Base-by-base conservation (phyloP, 2,329 filamentous ascomycete genomes). In the Fusarium sororula region DNA sequence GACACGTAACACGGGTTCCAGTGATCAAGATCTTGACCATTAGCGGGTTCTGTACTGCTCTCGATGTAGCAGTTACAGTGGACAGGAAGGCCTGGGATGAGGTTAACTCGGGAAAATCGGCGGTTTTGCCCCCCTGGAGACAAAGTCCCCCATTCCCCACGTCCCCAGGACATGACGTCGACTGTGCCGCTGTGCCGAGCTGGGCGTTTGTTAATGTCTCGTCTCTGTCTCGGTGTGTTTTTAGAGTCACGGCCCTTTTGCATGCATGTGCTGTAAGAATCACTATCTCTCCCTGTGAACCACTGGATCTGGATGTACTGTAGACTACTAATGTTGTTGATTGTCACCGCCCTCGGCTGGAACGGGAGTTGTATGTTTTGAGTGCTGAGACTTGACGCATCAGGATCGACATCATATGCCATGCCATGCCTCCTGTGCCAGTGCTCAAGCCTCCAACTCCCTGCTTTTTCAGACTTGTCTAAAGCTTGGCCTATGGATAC, bases 31-130 rank as follows among this genome's bases (percentile, higher is more conserved):
- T 48, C 20, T 26, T 54, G 24, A 42, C 37, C 32, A 41, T 50
- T 56, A 41, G 44, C 41, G 13, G 35, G 38, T 39, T 28, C 28
- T 32, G 44, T 57, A 64, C 26, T 38, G 42, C 32, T 30, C 12
- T 61, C 24, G 15, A 44, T 39, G 45, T 38, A 44, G 44, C 24
- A 28, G 37, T 56, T 57, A 53, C 35, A 65, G 60, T 66, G 47
- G 35, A 55, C 47, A 55, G 42, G 48, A 54, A 50, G 58, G 30
- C 53, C 50, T 54, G 39, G 57, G 44, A 57, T 58, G 64, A 74
- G 64, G 62, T 55, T 64, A 72, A 74, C 60, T 74, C 76, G 76
- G 76, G 68, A 78, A 74, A 77, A 76, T 76, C 76, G 76, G 76
- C 75, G 74, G 63, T 66, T 76, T 68, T 68, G 50, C 56, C 64